Percentiles rank a stretch among this genome's conserved stretches.
Evolutionary conservation across 805 yeast species (phyloP).

Genomic region (Yarrowia deformans): DNA sequence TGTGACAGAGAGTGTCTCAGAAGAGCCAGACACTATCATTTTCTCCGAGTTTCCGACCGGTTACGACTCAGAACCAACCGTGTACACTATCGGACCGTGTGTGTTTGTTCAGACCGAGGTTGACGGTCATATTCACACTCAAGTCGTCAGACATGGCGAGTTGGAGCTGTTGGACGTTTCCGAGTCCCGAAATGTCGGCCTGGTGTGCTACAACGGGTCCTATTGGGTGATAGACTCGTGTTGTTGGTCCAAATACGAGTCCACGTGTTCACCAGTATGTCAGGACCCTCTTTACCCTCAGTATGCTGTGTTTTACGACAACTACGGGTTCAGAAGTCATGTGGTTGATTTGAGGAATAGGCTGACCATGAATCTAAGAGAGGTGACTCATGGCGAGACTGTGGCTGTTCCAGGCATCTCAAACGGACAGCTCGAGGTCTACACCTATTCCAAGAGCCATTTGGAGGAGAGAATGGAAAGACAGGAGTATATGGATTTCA

Average conservation of each 20-base stretch:
- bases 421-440: constrained; percentile 8
- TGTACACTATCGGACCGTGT: constrained; percentile 5
- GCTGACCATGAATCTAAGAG: constrained; percentile 12
- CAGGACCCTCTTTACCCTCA: constrained; percentile 18
- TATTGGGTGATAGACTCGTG: constrained; percentile 12
- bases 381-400: not conserved
- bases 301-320: constrained; percentile 21
- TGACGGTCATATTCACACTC: constrained; percentile 4
- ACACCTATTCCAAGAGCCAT: not conserved
- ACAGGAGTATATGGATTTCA: constrained; percentile 2
- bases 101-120: constrained; percentile 21
- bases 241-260: constrained; percentile 15
- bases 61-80: constrained; percentile 4
- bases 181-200: not conserved
- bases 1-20: not conserved
- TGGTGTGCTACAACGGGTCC: constrained; percentile 10
- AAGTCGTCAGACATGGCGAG: constrained; percentile 9
- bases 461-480: not conserved
- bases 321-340: constrained; percentile 21
- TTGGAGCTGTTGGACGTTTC: constrained; percentile 4
- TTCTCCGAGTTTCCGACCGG: constrained; percentile 7
- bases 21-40: not conserved
- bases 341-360: constrained; percentile 17
- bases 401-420: constrained; percentile 5
- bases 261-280: constrained; percentile 25